Base-by-base conservation (phyloP, 2,329 filamentous ascomycete species). In the Nothophoma quercina region DNA sequence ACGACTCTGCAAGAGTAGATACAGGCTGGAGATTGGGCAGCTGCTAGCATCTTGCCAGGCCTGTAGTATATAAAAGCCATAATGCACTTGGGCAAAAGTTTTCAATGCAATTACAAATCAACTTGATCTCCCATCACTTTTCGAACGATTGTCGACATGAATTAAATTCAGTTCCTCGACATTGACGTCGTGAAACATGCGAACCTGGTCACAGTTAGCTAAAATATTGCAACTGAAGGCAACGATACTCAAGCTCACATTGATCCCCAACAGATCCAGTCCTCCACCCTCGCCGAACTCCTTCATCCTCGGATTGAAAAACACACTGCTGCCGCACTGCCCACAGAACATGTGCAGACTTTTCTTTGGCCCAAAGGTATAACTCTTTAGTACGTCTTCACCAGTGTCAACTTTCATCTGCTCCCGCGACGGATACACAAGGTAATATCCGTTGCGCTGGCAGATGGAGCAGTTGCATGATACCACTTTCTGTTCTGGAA, bases 391-490 rank as follows among this genome's bases (percentile, higher is more conserved):
- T 1, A 35, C 44, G 3, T 63, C 60, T 26, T 68, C 62, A 40
- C 69, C 68, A 39, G 60, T 68, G 32, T 51, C 63, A n/a, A 72
- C 41, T 8, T 49, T 40, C 23, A 72, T 40, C 22, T 68, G 46
- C 26, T 58, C 46, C 29, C 62, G 60, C 19, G 56, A 52, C 2
- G 70, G 66, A 43, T 70, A 71, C 21, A 83, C 75, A 25, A 84
- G 75, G 26, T 83, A 69, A 56, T 84, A 83, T 0, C 80, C 81
- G 22, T 78, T 74, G 10, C 79, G 75, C 5, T 70, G 68, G 61
- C 81, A 85, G 39, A 79, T 78, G n/a, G 80, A 83, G 64, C 82
- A 84, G 64, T 78, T 81, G 73, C 82, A 85, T 16, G 76, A 64
- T n/a, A 79, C 38, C 4, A 82, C 75, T 52, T 74, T 68, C 56